These are phyloP conservation scores for Silene latifolia DNA, from an alignment of 148 eudicot genomes.

Conservation along the genomic window DNA sequence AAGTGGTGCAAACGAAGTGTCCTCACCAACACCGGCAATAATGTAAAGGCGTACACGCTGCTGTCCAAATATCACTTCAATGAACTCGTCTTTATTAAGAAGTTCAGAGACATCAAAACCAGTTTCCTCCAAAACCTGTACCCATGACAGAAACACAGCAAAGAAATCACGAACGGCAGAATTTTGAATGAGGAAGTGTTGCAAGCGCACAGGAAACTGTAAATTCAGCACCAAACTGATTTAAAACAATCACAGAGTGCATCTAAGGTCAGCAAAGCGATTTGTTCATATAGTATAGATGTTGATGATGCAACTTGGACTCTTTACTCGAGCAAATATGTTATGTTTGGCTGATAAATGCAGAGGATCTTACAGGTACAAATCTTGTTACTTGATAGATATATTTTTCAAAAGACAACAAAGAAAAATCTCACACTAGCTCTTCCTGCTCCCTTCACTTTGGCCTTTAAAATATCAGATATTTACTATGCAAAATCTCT, in stretches of 20 bases:
- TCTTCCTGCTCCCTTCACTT: not conserved
- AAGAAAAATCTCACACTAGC: not conserved
- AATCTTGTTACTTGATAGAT: not conserved
- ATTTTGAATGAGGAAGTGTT: not conserved
- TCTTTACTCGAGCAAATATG: not conserved
- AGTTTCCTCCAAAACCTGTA: conserved; percentile 96
- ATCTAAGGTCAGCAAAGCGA: not conserved
- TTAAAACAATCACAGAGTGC: not conserved
- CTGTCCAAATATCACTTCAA: conserved; percentile 88
- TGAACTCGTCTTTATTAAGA: conserved; percentile 78
- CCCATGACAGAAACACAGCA: conserved; percentile 13
- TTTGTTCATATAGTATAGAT: not conserved
- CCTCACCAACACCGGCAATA: conserved; percentile 80
- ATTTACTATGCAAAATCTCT: not conserved
- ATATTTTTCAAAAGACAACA: not conserved
- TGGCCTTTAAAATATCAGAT: not conserved
- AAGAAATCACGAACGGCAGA: not conserved
- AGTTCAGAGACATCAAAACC: conserved; percentile 87
- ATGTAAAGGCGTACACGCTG: conserved; percentile 96
- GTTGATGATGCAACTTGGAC: not conserved
- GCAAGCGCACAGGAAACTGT: not conserved
- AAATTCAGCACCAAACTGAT: not conserved
- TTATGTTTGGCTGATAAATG: not conserved
- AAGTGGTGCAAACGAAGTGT: conserved; percentile 82
- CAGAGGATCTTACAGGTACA: not conserved